phyloP scores from a whole-genome alignment of 2,329 filamentous ascomycete genomes.

The Pseudogymnoascus sp. region DNA sequence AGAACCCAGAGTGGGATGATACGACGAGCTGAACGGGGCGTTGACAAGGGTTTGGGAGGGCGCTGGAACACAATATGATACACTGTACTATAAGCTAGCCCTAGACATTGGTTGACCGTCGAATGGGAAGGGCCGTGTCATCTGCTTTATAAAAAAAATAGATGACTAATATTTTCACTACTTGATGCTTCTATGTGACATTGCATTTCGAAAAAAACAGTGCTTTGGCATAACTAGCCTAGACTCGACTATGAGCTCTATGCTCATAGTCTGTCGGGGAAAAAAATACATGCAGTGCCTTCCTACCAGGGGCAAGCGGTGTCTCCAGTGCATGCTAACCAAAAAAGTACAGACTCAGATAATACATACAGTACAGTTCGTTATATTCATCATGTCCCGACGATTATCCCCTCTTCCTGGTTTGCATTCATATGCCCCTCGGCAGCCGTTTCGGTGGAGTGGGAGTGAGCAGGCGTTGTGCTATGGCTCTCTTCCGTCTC shows the following conservation, averaged over 20 bases:
- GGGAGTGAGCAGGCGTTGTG: neutral
- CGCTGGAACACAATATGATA: slow-evolving; percentile 13
- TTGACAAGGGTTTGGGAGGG: slow-evolving; percentile 7
- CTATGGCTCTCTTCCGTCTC: neutral
- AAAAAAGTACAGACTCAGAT: neutral
- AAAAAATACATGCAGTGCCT: slow-evolving; percentile 9
- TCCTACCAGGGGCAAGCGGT: neutral
- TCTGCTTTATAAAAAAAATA: slow-evolving; percentile 8
- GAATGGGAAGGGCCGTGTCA: slow-evolving; percentile 5
- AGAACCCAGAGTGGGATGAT: slow-evolving; percentile 42
- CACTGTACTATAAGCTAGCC: slow-evolving; percentile 12
- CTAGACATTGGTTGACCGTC: slow-evolving; percentile 12
- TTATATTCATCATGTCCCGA: neutral
- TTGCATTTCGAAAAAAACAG: neutral
- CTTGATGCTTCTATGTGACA: neutral
- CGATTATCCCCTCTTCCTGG: neutral
- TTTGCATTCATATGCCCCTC: neutral
- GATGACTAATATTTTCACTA: slow-evolving; percentile 10
- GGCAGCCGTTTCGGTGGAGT: neutral
- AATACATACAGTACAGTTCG: slow-evolving; percentile 8
- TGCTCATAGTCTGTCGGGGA: neutral
- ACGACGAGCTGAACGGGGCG: slow-evolving; percentile 10
- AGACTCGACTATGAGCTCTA: neutral
- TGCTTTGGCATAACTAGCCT: neutral
- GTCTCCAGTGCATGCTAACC: neutral